Conservation (phyloP, 257 asterid species). For the Nicotiana attenuata region DNA sequence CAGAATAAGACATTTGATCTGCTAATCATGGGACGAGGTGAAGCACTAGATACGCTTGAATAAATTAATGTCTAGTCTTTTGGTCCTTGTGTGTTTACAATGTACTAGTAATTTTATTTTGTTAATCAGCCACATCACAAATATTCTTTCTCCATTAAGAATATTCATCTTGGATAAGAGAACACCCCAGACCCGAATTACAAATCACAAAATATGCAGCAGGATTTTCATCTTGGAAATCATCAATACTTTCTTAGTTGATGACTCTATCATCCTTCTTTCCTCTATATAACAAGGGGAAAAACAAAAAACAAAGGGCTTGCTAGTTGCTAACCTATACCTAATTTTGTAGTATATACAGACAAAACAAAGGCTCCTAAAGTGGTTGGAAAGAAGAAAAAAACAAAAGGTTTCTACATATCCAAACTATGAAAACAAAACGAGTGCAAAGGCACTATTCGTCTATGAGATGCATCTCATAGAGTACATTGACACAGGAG, state of each 20-base stretch:
- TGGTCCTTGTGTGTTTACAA: neutral
- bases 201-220: neutral
- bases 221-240: neutral
- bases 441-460: neutral
- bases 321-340: neutral
- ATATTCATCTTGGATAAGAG: neutral
- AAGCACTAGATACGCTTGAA: neutral
- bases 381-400: neutral
- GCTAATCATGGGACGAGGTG: neutral
- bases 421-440: neutral
- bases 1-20: neutral
- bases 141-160: neutral
- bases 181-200: neutral
- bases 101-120: neutral
- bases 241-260: constrained; percentile 4
- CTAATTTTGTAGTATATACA: neutral
- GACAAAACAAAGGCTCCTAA: neutral
- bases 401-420: neutral
- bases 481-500: constrained; percentile 50
- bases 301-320: neutral
- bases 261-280: neutral
- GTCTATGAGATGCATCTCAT: constrained; percentile 65
- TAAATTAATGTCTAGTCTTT: neutral
- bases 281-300: neutral
- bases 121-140: neutral